Evolutionary conservation across 768 basidiomycete genomes (phyloP).

Genomic region (Trametes coccinea): DNA sequence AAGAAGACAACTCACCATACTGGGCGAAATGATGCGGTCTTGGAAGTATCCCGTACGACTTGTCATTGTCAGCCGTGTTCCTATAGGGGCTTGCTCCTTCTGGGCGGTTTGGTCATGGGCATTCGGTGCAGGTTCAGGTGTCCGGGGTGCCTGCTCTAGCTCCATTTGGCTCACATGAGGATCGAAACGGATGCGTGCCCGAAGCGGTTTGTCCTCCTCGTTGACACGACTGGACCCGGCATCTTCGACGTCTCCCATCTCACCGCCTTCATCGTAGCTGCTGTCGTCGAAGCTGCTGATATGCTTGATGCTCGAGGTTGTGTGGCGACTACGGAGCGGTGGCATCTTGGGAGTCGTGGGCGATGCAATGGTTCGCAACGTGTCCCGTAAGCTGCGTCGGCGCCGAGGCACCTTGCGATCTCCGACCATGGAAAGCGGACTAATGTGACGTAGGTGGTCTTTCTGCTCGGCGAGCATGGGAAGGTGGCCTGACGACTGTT

Average conservation of each 20-base stretch:
- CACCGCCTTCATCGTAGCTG: conserved; percentile 45
- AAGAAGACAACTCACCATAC: conserved; percentile 70
- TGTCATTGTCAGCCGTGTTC: conserved; percentile 92
- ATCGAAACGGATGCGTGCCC: conserved; percentile 64
- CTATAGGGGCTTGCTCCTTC: conserved; percentile 53
- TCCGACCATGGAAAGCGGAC: conserved; percentile 88
- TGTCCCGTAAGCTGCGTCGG: conserved; percentile 35
- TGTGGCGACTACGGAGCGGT: conserved; percentile 18
- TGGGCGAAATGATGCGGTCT: conserved; percentile 90
- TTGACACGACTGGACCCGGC: conserved; percentile 38
- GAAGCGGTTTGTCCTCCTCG: conserved; percentile 76
- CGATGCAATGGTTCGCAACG: conserved; percentile 30
- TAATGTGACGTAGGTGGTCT: conserved; percentile 79
- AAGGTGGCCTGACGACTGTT: conserved; percentile 83
- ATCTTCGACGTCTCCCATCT: conserved; percentile 51
- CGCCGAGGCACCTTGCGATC: conserved; percentile 44
- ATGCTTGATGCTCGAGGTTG: conserved; percentile 17
- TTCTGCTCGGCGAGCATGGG: conserved; percentile 78
- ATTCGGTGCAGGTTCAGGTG: neutral
- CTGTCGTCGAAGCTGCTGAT: conserved; percentile 10
- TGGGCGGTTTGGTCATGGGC: neutral
- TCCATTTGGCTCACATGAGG: conserved; percentile 23
- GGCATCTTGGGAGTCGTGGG: conserved; percentile 24
- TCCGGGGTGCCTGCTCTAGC: conserved; percentile 5
- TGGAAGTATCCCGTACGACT: conserved; percentile 93